A percentile compares a stretch with the other conserved stretches of the same genome.
These are phyloP conservation scores for Microsporum ferrugineum DNA, from an alignment of 2,329 filamentous ascomycete species.

Conservation along the genomic window DNA sequence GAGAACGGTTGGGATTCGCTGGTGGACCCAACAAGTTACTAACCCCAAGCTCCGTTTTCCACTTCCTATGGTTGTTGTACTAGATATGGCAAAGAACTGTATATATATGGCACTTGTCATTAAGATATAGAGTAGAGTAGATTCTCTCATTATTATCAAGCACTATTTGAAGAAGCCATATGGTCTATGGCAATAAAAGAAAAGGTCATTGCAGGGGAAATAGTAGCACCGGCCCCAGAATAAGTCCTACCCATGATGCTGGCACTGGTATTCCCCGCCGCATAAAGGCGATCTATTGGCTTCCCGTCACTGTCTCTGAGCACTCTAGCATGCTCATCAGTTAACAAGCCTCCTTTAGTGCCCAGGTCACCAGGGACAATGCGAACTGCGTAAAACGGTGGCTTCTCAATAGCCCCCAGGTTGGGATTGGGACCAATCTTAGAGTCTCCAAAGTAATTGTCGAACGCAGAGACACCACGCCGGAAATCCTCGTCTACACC, in stretches of 20 bases:
- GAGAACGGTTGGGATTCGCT: neutral
- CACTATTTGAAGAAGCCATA: neutral
- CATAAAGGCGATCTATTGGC: conserved; percentile 25
- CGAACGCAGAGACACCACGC: conserved; percentile 24
- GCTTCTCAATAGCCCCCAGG: conserved; percentile 21
- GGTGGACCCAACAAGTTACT: neutral
- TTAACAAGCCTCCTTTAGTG: conserved; percentile 30
- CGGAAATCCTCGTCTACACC: conserved; percentile 27
- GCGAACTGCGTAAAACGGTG: conserved; percentile 26
- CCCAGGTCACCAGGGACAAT: conserved; percentile 30
- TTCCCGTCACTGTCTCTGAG: conserved; percentile 14
- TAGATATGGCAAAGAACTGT: neutral
- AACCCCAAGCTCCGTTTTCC: neutral
- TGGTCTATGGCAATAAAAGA: conserved; percentile 11
- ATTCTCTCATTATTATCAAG: neutral
- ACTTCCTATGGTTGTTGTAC: neutral
- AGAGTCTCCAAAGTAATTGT: conserved; percentile 26
- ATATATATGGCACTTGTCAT: neutral
- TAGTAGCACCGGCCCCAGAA: conserved; percentile 25
- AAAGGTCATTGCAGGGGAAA: conserved; percentile 30
- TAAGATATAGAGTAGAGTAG: too few species aligned
- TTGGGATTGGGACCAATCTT: conserved; percentile 21
- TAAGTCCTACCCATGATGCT: conserved; percentile 28
- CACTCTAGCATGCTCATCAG: conserved; percentile 22
- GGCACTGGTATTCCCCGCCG: conserved; percentile 25